Conservation (phyloP, 345 rosid genomes). For the Citrus maxima region DNA sequence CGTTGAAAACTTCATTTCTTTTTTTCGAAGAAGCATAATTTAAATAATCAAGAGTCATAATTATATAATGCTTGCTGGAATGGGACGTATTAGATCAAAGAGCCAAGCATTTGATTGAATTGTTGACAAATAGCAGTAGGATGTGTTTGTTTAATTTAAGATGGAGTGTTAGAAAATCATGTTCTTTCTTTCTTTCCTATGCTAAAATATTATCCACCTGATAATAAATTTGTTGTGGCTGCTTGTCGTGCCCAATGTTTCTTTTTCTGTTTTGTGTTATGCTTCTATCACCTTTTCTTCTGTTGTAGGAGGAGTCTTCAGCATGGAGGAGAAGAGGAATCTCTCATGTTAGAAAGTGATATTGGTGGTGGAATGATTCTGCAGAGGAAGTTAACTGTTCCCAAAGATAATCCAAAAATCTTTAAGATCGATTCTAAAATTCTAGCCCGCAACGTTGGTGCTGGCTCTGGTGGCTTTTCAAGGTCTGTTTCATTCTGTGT, state of each 20-base stretch:
- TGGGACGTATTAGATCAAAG: background rate
- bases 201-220: background rate
- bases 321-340: conserved; percentile 79
- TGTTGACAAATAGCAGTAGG: background rate
- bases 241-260: background rate
- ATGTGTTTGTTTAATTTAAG: background rate
- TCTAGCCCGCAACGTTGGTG: conserved; percentile 72
- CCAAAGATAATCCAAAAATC: conserved; percentile 41
- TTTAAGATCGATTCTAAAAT: conserved; percentile 61
- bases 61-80: background rate
- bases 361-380: conserved; percentile 80
- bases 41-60: background rate
- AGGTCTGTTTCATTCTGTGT: conserved; percentile 42
- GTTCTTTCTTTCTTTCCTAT: background rate
- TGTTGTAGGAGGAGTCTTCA: conserved; percentile 62
- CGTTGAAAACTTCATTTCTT: background rate
- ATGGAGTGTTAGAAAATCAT: background rate
- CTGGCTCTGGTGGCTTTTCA: conserved; percentile 94
- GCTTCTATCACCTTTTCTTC: background rate
- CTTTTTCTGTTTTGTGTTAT: background rate
- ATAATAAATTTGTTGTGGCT: background rate
- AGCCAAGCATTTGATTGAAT: background rate
- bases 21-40: background rate
- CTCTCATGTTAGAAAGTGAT: conserved; percentile 63
- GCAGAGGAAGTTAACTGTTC: conserved; percentile 48